Conservation (phyloP, 2,329 filamentous ascomycete genomes). For the Hypoxylon sp. region DNA sequence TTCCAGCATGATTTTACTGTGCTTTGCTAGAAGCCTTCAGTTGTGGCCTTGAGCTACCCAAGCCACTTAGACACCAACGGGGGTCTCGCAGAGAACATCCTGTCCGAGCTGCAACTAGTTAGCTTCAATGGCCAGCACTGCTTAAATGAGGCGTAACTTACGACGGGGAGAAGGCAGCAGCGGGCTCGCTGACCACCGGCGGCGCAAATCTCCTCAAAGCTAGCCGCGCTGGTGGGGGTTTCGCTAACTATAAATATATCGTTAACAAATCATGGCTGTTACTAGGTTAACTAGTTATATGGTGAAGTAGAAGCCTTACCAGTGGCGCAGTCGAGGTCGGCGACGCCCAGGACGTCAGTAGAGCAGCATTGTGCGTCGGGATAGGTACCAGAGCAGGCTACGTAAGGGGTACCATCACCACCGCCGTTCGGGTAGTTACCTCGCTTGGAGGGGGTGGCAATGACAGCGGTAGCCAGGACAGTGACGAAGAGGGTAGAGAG, state of each 20-base stretch:
- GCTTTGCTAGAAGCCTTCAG: conserved; percentile 14
- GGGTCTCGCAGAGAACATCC: conserved; percentile 51
- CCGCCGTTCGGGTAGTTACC: background rate
- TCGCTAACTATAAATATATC: conserved; percentile 45
- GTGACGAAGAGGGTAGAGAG: conserved; percentile 44
- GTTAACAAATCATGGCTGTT: conserved; percentile 8
- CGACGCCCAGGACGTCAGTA: conserved; percentile 60
- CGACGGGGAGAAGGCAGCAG: conserved; percentile 64
- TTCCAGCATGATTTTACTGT: conserved; percentile 7
- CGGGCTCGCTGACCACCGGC: conserved; percentile 59
- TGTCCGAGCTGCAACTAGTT: conserved; percentile 46
- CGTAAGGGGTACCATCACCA: conserved; percentile 46
- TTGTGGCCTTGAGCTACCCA: background rate
- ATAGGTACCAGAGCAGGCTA: conserved; percentile 58
- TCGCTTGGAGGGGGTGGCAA: conserved; percentile 43
- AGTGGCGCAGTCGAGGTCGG: conserved; percentile 60
- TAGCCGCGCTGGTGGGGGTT: conserved; percentile 53
- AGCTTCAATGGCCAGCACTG: background rate
- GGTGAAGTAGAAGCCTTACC: conserved; percentile 46
- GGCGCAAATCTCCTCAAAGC: conserved; percentile 60
- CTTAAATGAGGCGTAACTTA: conserved; percentile 36
- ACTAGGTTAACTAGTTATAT: background rate
- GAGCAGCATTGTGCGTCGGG: conserved; percentile 65
- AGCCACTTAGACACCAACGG: conserved; percentile 46
- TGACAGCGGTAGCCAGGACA: conserved; percentile 45